Base-by-base conservation (phyloP, 148 eudicot species). In the Heliamphora exappendiculata region DNA sequence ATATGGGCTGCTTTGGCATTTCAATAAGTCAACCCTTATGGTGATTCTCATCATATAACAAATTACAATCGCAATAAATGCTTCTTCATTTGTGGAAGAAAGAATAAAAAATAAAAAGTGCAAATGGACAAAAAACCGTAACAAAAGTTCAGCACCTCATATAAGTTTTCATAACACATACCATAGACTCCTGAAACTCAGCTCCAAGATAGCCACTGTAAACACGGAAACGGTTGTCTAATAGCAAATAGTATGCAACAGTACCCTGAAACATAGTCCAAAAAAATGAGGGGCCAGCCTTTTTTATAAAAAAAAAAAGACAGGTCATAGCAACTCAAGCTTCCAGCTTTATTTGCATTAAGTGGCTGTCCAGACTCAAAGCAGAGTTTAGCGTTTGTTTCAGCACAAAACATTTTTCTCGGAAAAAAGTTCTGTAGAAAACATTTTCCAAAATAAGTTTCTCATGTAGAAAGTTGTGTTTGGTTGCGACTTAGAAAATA, bases 181-280 rank as follows among this genome's bases (percentile, higher is more conserved):
- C 99, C 99, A 93, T 81, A 22, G 88, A 79, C 77, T 95, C 97
- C 80, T 89, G 94, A 76, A 95, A 92, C 85, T 91, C 99, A 77
- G 90, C 92, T 67, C 99, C 99, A 78, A 95, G 94, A 81, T 95
- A 95, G 76, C 97, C 96, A 83, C 82, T 85, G 54, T 93, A 85
- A 71, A 79, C 88, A 78, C 96, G 93, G 72, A 88, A 91, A 28
- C 93, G 87, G 77, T 95, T 95, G 85, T 95, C 99, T 12, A 95
- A 80, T 42, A 95, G 90, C 90, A 95, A 81, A 88, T 92, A 95
- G 81, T 95, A 95, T 34, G 99, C 91, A 76, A 95, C 99, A 60
- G 97, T 92, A 39, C 91, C 99, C 99, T 95, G 85, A 62, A 79
- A 78, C 76, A 53, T n/a, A 71, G 26, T n/a, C 28, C 45, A 69